Conservation (phyloP, 83 land plant genomes). For the Diphasiastrum complanatum region DNA sequence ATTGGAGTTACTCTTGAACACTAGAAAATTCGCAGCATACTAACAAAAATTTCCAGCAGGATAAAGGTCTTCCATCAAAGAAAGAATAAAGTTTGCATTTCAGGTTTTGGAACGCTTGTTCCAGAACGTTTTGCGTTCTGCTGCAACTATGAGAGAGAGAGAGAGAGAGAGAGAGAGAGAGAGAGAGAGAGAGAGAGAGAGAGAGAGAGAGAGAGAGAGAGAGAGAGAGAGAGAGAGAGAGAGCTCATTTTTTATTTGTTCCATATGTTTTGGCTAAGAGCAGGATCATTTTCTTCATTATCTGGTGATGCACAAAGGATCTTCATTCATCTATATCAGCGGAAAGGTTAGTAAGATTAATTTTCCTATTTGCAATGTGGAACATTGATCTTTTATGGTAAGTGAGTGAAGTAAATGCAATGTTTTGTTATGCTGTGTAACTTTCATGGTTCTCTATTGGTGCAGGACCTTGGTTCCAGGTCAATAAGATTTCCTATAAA, state of each 20-base stretch:
- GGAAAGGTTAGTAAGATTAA: slow-evolving; percentile 26
- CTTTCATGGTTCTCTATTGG: slow-evolving; percentile 4
- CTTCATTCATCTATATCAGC: slow-evolving; percentile 29
- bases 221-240: no score
- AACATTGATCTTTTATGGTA: background rate
- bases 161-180: no score
- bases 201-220: no score
- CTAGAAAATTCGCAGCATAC: no score
- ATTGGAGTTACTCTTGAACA: no score
- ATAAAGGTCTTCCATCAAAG: no score
- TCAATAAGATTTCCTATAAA: slow-evolving; percentile 41
- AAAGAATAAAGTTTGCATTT: no score
- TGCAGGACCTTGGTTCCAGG: slow-evolving; percentile 86
- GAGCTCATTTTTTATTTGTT: background rate
- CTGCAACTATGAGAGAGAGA: background rate
- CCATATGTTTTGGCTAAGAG: background rate
- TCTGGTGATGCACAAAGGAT: slow-evolving; percentile 31
- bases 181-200: no score
- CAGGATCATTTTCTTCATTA: slow-evolving; percentile 26
- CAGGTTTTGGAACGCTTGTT: no score
- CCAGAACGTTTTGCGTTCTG: background rate
- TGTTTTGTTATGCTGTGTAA: background rate
- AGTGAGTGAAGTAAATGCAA: background rate
- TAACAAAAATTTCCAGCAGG: no score
- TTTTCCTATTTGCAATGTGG: background rate